Conservation (phyloP, 352 stramenopile genomes). For the Pythium inflatum region DNA sequence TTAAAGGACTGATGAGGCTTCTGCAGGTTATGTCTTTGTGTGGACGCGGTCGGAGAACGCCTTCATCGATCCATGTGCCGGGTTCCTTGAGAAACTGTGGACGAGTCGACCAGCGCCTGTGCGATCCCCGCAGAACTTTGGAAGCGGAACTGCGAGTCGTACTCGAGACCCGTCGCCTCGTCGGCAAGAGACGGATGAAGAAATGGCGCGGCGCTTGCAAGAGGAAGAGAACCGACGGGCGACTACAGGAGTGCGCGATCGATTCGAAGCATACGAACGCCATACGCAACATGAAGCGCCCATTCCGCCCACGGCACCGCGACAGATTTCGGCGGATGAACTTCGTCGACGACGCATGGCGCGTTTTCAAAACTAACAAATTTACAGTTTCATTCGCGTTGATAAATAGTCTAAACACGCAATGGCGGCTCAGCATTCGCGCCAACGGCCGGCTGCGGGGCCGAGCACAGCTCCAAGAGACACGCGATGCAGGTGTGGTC, state of each 20-base stretch:
- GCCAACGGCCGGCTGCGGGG: neutral
- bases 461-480: slow-evolving; percentile 14
- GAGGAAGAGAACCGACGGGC: slow-evolving; percentile 32
- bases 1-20: no score
- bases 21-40: slow-evolving; percentile 27
- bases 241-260: slow-evolving; percentile 2
- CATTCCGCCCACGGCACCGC: neutral
- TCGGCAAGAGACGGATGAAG: slow-evolving; percentile 25
- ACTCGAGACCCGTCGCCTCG: neutral
- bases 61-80: slow-evolving; percentile 20
- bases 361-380: slow-evolving; percentile 20
- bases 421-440: no score
- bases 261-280: slow-evolving; percentile 23
- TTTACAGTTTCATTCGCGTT: neutral
- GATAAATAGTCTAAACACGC: slow-evolving; percentile 2
- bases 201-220: slow-evolving; percentile 33
- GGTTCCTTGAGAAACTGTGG: neutral
- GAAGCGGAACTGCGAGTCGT: neutral
- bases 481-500: slow-evolving; percentile 21
- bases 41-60: slow-evolving; percentile 17
- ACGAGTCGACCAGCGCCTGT: neutral
- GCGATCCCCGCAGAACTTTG: neutral
- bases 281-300: neutral
- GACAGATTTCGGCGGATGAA: slow-evolving; percentile 34
- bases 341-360: slow-evolving; percentile 38